Evolutionary conservation across 2,329 filamentous ascomycete species (phyloP), one percentile per base, ranked within the genome.

Genomic region (Fusarium annulatum): DNA sequence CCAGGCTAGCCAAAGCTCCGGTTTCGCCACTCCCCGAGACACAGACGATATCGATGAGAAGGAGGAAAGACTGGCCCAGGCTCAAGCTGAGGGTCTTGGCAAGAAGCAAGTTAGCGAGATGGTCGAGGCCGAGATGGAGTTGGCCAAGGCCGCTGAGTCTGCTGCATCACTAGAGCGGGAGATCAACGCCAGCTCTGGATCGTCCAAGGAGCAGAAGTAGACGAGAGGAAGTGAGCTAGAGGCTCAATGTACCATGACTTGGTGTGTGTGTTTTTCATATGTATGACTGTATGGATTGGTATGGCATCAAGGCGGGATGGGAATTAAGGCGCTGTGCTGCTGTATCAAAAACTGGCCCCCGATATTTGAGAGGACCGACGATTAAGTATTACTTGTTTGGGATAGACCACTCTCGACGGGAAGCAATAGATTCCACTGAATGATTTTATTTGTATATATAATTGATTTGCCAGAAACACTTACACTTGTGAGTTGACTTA

Each of bases 31-130:
- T 14, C 93, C 93, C 3, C 93, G 95, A 80, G 96, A 98, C 78
- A 90, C 91, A 36, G 94, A 97, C 71, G 90, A 98, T 81, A 98
- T 98, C 77, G 96, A 98, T 79, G 96, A 98, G 83, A 95, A 96
- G 85, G 94, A 97, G 74, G 93, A 94, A 81, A 89, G 91, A 68
- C 83, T 87, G 62, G 81, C 85, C 33, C 81, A 85, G 5, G 89
- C 90, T 12, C 85, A 87, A 34, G 84, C 85, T 42, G 82, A 84
- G 63, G 85, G 82, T 42, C 79, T 85, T 18, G 84, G 86, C 64
- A 85, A 86, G 76, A 84, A 83, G 57, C 86, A 88, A 73, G 86
- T 86, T 11, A 80, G 80, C 66, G 89, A 91, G 78, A 89, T 89
- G 65, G 81, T 86, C 6, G 87, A 87, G 56, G 88, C 88, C 2